These are phyloP conservation scores for Chenopodium quinoa DNA, from an alignment of 148 eudicot genomes.

Conservation along the genomic window DNA sequence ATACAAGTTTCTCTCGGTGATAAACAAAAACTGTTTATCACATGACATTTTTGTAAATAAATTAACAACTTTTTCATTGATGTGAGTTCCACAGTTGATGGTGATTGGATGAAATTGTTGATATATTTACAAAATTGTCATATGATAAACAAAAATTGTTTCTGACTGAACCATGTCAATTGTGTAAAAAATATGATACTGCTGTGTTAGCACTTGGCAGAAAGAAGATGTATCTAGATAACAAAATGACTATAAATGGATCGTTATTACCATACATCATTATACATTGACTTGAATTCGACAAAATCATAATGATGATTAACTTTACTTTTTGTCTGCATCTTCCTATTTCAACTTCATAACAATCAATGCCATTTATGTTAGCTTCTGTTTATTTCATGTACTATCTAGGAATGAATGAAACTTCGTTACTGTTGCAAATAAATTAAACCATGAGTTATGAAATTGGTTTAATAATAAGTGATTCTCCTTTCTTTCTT, in stretches of 20 bases:
- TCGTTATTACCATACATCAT: neutral
- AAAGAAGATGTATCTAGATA: neutral
- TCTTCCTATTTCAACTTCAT: neutral
- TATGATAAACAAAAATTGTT: too few species aligned
- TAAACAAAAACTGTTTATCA: too few species aligned
- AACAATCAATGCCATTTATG: neutral
- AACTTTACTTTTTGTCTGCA: neutral
- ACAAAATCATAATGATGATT: slow-evolving; percentile 2
- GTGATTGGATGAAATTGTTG: too few species aligned
- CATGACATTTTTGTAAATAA: too few species aligned
- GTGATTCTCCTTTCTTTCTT: too few species aligned
- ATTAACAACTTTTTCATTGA: too few species aligned
- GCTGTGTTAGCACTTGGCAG: neutral
- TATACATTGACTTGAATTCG: neutral
- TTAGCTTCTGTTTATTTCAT: neutral
- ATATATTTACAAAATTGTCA: too few species aligned
- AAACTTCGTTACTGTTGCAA: neutral
- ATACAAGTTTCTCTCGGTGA: too few species aligned
- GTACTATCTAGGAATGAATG: neutral
- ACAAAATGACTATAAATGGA: neutral
- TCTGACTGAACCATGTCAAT: too few species aligned
- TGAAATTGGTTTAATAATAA: neutral
- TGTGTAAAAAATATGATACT: too few species aligned
- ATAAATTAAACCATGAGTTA: neutral
- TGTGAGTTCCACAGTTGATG: too few species aligned